Evolutionary conservation across 2,329 filamentous ascomycete species (phyloP).

Genomic region (Fusarium pseudocircinatum): DNA sequence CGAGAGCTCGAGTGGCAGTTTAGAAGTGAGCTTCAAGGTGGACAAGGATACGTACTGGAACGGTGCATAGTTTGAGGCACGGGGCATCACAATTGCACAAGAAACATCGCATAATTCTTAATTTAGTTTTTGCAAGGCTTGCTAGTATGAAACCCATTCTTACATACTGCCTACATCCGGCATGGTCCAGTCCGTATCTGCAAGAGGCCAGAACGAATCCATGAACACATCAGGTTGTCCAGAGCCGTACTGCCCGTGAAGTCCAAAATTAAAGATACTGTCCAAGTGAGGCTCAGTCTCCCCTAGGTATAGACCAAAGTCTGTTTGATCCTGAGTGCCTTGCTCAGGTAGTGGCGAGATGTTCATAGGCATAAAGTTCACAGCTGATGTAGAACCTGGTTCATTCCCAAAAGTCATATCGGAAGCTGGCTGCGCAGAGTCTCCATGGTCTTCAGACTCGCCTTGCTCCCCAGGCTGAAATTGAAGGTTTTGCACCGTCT

Average conservation of each 20-base stretch:
- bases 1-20: not conserved
- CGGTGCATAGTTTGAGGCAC: not conserved
- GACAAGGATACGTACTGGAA: conserved; percentile 7
- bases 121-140: no score
- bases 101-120: no score
- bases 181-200: not conserved
- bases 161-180: not conserved
- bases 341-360: not conserved
- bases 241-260: not conserved
- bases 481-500: conserved; percentile 7
- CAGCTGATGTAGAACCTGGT: fast-evolving
- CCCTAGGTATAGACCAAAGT: not conserved
- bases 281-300: not conserved
- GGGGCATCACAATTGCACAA: no score
- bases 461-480: not conserved
- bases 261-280: not conserved
- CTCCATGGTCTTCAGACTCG: not conserved
- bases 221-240: conserved; percentile 23
- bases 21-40: not conserved
- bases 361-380: not conserved
- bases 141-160: no score
- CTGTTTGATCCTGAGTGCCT: not conserved
- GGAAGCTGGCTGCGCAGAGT: fast-evolving
- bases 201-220: conserved; percentile 23
- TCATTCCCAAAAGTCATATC: not conserved